phyloP scores from a whole-genome alignment of 2,329 filamentous ascomycete genomes.

The Huntiella savannae region DNA sequence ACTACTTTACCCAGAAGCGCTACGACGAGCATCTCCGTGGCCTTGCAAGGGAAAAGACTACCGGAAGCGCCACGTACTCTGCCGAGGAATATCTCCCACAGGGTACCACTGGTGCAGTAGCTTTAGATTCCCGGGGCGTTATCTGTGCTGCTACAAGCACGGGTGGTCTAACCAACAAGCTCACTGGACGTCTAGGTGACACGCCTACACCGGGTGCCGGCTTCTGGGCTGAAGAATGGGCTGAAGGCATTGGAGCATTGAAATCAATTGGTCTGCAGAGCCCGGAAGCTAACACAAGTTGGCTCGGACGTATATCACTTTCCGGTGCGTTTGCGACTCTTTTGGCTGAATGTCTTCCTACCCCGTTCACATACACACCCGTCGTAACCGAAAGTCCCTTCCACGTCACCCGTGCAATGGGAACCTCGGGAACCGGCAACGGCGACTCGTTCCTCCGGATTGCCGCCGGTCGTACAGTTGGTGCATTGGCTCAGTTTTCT shows the following conservation, averaged over 20 bases:
- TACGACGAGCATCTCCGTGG: constrained; percentile 63
- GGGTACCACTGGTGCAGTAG: constrained; percentile 70
- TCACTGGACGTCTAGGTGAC: constrained; percentile 69
- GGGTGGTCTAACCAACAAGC: constrained; percentile 75
- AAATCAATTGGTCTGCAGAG: too few relatives aligned
- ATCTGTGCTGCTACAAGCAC: constrained; percentile 49
- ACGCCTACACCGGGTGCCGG: constrained; percentile 70
- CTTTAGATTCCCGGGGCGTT: constrained; percentile 55
- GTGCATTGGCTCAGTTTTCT: constrained; percentile 50
- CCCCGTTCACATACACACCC: constrained; percentile 24
- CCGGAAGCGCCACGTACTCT: constrained; percentile 33
- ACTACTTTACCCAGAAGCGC: constrained; percentile 60
- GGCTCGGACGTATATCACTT: constrained; percentile 18
- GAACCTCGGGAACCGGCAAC: constrained; percentile 65
- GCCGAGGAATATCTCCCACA: constrained; percentile 52
- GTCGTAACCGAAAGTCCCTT: constrained; percentile 11
- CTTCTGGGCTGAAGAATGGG: constrained; percentile 81
- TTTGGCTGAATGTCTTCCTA: constrained; percentile 41
- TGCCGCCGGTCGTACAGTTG: constrained; percentile 51
- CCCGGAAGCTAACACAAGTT: constrained; percentile 16
- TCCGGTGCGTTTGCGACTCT: constrained; percentile 26
- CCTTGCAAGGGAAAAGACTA: constrained; percentile 27
- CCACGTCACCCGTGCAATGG: constrained; percentile 27
- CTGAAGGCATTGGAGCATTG: constrained; percentile 20
- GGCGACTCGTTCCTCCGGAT: constrained; percentile 70